These are phyloP conservation scores for Radiomyces spectabilis DNA, from an alignment of 192 early-diverging fungal species.

Conservation along the genomic window DNA sequence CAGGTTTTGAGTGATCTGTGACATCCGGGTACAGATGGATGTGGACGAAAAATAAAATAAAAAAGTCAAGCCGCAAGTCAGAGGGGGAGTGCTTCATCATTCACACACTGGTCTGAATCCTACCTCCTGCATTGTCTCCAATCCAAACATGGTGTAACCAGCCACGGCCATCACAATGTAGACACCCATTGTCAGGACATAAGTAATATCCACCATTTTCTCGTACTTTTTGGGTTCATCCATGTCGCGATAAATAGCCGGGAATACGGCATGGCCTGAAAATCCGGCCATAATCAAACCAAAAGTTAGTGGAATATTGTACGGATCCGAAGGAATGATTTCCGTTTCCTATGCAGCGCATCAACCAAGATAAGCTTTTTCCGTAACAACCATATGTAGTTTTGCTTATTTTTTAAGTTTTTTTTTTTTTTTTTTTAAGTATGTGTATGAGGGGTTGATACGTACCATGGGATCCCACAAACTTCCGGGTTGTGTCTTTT, in stretches of 20 bases:
- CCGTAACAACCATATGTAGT: background rate
- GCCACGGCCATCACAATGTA: conserved; percentile 44
- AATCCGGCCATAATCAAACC: conserved; percentile 52
- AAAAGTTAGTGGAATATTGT: conserved; percentile 36
- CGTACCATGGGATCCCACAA: conserved; percentile 40
- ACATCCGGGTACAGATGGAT: background rate
- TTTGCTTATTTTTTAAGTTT: background rate
- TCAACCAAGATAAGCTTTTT: conserved; percentile 31
- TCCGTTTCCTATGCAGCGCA: conserved; percentile 7
- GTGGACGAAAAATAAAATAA: conserved; percentile 3
- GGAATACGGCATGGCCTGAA: conserved; percentile 64
- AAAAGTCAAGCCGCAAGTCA: background rate
- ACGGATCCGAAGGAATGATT: background rate
- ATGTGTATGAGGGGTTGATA: too few species aligned
- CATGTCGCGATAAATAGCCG: conserved; percentile 62
- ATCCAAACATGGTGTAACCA: conserved; percentile 71
- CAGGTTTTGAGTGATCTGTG: conserved; percentile 61
- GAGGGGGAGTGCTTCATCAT: too few species aligned
- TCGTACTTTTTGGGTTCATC: conserved; percentile 37
- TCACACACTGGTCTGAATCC: too few species aligned
- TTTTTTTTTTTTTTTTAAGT: too few species aligned
- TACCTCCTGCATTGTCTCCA: conserved; percentile 48
- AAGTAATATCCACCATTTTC: conserved; percentile 48
- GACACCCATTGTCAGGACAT: conserved; percentile 33
- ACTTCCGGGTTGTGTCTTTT: conserved; percentile 41